phyloP scores from a whole-genome alignment of 352 stramenopile genomes.

The Globisporangium ultimum region DNA sequence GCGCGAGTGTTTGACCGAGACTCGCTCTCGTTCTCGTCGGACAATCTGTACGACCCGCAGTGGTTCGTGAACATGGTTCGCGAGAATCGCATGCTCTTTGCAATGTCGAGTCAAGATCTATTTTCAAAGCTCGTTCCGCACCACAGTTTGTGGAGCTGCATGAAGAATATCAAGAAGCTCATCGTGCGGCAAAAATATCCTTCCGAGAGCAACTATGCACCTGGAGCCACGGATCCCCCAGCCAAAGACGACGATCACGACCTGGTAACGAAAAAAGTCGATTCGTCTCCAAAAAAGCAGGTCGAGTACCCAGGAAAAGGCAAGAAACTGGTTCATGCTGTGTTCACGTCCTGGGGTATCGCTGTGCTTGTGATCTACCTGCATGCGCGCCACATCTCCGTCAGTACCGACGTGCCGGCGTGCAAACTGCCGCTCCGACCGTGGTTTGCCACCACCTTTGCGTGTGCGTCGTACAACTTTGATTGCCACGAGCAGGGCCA shows the following conservation, averaged over 20 bases:
- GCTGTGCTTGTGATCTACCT: constrained; percentile 30
- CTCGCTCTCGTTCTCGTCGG: constrained; percentile 8
- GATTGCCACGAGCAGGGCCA: constrained; percentile 27
- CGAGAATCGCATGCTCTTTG: constrained; percentile 22
- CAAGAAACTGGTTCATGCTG: constrained; percentile 25
- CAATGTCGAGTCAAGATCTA: constrained; percentile 13
- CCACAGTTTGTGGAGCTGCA: constrained; percentile 16
- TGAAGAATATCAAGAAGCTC: constrained; percentile 22
- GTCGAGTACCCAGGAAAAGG: constrained; percentile 8
- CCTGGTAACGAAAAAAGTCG: not conserved
- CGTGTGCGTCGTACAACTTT: constrained; percentile 32
- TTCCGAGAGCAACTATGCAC: not conserved
- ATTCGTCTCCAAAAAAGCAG: not conserved
- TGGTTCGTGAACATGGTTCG: constrained; percentile 22
- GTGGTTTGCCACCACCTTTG: constrained; percentile 28
- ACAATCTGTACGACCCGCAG: constrained; percentile 17
- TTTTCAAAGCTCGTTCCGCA: constrained; percentile 20
- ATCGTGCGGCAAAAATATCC: constrained; percentile 6
- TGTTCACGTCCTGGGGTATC: constrained; percentile 31
- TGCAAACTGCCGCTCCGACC: constrained; percentile 29
- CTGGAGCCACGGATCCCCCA: not conserved
- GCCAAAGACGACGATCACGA: not conserved
- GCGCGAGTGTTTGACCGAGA: constrained; percentile 6
- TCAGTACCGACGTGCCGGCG: constrained; percentile 13
- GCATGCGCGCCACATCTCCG: constrained; percentile 21